Conservation (phyloP, 1,139 yeast species). For the Yamadazyma diospyri region DNA sequence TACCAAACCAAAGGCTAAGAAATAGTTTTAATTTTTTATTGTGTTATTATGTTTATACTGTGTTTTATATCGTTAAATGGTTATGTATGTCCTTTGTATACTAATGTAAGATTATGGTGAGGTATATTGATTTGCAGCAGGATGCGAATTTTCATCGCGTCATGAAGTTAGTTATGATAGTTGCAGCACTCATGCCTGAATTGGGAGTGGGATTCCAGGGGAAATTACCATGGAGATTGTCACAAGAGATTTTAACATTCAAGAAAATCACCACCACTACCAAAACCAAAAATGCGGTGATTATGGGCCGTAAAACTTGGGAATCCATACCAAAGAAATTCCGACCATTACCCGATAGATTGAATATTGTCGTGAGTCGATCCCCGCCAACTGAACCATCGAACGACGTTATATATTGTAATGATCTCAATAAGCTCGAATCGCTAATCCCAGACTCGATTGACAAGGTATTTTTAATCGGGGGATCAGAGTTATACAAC, state of each 20-base stretch:
- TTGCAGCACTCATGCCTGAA: slow-evolving; percentile 80
- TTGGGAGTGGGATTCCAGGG: slow-evolving; percentile 86
- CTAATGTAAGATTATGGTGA: slow-evolving; percentile 4
- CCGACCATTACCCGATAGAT: slow-evolving; percentile 75
- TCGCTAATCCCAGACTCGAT: slow-evolving; percentile 19
- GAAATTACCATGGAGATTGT: slow-evolving; percentile 81
- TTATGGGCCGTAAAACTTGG: slow-evolving; percentile 98
- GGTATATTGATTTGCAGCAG: background rate
- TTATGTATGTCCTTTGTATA: slow-evolving; percentile 1
- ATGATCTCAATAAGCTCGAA: slow-evolving; percentile 37
- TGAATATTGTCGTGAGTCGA: slow-evolving; percentile 74
- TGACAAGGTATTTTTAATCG: slow-evolving; percentile 74
- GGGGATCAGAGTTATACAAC: slow-evolving; percentile 87
- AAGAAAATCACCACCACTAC: slow-evolving; percentile 73
- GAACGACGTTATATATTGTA: slow-evolving; percentile 29
- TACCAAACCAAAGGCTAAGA: slow-evolving; percentile 7
- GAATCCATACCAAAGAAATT: slow-evolving; percentile 83
- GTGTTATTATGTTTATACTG: slow-evolving; percentile 4
- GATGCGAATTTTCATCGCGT: slow-evolving; percentile 1
- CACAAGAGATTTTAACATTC: slow-evolving; percentile 83
- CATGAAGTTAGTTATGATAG: slow-evolving; percentile 51
- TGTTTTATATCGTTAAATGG: too few species aligned
- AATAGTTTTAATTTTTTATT: slow-evolving; percentile 14
- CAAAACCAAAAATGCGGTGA: slow-evolving; percentile 61
- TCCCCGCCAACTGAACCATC: slow-evolving; percentile 3